A percentile compares a stretch with the other conserved stretches of the same genome.
Evolutionary conservation across 768 basidiomycete genomes (phyloP).

Genomic region (Fomitopsis serialis): DNA sequence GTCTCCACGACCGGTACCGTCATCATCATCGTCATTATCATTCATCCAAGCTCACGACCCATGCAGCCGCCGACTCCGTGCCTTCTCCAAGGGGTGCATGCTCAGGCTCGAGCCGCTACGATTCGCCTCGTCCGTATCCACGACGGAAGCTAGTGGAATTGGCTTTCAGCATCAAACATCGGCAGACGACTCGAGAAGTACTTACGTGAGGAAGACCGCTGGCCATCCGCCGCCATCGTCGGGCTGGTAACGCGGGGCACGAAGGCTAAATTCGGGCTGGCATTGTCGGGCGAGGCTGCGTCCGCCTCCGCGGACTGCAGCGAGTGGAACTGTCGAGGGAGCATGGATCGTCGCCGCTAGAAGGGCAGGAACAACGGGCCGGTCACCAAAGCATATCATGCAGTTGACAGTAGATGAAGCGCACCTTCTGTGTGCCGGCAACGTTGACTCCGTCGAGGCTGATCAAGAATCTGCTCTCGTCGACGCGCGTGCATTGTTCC

Average conservation of each 20-base stretch:
- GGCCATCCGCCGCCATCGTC: background rate
- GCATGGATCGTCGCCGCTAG: constrained; percentile 69
- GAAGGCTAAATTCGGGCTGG: background rate
- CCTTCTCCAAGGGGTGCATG: constrained; percentile 66
- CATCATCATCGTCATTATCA: too few relatives aligned
- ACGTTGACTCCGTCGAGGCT: constrained; percentile 54
- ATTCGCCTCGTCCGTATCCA: constrained; percentile 31
- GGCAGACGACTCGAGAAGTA: background rate
- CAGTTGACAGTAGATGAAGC: constrained; percentile 2
- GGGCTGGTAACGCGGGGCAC: background rate
- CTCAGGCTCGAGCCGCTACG: constrained; percentile 29
- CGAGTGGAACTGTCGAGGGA: constrained; percentile 48
- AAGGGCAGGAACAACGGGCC: background rate
- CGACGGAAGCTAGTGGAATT: constrained; percentile 7
- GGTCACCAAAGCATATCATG: background rate
- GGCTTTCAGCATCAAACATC: constrained; percentile 5
- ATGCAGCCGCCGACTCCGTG: constrained; percentile 38
- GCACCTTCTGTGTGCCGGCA: constrained; percentile 59
- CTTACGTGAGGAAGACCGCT: constrained; percentile 16
- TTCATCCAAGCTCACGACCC: background rate
- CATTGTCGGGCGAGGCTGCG: background rate
- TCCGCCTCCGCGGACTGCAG: constrained; percentile 8
- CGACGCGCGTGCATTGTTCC: constrained; percentile 57
- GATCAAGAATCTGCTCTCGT: constrained; percentile 60
- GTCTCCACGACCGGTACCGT: background rate